Base-by-base conservation (phyloP, 306 rosid genomes). In the Inga oerstediana region DNA sequence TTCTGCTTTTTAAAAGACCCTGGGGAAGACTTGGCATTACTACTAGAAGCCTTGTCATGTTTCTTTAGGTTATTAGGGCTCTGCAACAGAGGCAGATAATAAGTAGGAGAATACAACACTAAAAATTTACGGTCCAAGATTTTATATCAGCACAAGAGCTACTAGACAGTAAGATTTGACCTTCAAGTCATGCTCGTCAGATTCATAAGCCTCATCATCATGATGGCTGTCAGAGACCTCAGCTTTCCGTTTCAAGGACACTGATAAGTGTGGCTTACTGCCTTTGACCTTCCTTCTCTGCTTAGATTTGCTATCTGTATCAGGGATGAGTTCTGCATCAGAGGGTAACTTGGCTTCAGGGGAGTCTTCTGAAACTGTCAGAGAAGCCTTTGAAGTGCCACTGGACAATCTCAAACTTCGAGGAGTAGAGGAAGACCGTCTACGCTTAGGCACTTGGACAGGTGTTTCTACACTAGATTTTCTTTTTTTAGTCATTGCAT, bases 401-500 rank as follows among this genome's bases (percentile, higher is more conserved):
- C 88, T 81, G 76, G 85, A 70, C 30, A 45, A 70, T 86, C 88
- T 91, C 64, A 74, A 83, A 75, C 82, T 89, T 81, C 87, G 79
- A 24, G 85, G 88, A 77, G 85, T 30, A 46, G 92, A 56, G 70
- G 90, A 84, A 59, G 98, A 86, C 75, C 92, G 90, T 84, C 82
- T 82, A 17, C 93, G 90, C 84, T 92, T 94, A 22, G 98, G 93
- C 78, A 91, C 91, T 22, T 93, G 84, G 81, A 79, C 85, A 80
- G 89, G 81, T 30, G 92, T 79, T 83, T 79, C 88, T 70, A 87
- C 94, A 66, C 78, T 86, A 74, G 78, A 84, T 84, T 91, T 96
- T 80, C 97, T 85, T 77, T 89, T 94, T 76, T 79, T 90, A 67
- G 65, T 87, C 84, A 85, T 82, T 83, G 67, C 77, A 76, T 24